These are phyloP conservation scores for Paraleonurus japonicus DNA, from an alignment of 257 asterid species.

Conservation along the genomic window DNA sequence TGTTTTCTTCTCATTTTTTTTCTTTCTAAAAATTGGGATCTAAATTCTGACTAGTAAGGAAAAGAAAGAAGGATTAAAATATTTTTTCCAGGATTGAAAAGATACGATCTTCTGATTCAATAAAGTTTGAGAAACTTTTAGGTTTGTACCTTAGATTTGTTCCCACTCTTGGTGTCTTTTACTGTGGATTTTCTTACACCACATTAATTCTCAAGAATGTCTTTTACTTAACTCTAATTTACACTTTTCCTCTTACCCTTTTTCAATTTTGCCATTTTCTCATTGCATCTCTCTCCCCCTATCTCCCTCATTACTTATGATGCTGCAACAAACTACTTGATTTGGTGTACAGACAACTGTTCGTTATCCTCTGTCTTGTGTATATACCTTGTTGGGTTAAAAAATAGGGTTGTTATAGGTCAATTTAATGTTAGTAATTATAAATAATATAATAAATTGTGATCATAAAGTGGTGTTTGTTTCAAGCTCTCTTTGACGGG, in stretches of 20 bases:
- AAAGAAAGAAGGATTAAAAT: neutral
- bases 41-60: slow-evolving; percentile 8
- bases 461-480: no score
- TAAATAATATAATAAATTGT: no score
- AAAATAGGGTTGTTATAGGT: no score
- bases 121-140: slow-evolving; percentile 34
- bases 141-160: slow-evolving; percentile 57
- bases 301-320: slow-evolving; percentile 5
- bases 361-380: neutral
- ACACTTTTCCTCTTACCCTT: slow-evolving; percentile 36
- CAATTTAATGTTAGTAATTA: no score
- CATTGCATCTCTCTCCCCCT: neutral
- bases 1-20: neutral
- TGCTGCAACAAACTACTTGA: slow-evolving; percentile 22
- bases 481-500: no score
- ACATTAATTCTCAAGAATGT: slow-evolving; percentile 34
- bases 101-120: slow-evolving; percentile 39
- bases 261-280: neutral
- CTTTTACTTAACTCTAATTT: slow-evolving; percentile 31
- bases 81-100: neutral
- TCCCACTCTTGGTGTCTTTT: slow-evolving; percentile 44
- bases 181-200: slow-evolving; percentile 32
- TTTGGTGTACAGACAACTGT: slow-evolving; percentile 7
- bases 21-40: slow-evolving; percentile 6
- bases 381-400: neutral